phyloP scores from a whole-genome alignment of 495 filamentous ascomycete genomes.

The Cercophora newfieldiana region DNA sequence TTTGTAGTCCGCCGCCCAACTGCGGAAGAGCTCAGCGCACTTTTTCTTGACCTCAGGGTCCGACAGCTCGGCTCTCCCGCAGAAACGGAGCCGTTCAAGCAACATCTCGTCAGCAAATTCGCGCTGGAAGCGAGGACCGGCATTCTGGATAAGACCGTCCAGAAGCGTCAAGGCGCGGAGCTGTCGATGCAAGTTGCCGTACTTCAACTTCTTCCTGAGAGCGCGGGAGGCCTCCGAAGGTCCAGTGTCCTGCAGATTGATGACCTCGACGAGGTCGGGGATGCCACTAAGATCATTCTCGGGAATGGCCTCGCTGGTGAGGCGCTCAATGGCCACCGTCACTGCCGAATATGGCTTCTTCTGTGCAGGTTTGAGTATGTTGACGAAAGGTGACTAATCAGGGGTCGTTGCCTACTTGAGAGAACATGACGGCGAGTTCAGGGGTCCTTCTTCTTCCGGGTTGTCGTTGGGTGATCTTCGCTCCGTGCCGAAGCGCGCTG shows the following conservation, averaged over 20 bases:
- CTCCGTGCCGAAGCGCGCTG: background rate
- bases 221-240: conserved; percentile 90
- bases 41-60: conserved; percentile 84
- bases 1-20: conserved; percentile 86
- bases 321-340: conserved; percentile 88
- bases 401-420: conserved; percentile 34
- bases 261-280: conserved; percentile 88
- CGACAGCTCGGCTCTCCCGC: conserved; percentile 79
- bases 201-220: conserved; percentile 97
- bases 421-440: conserved; percentile 38
- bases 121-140: conserved; percentile 83
- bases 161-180: conserved; percentile 87
- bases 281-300: conserved; percentile 91
- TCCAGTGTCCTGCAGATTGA: conserved; percentile 84
- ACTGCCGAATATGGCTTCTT: conserved; percentile 94
- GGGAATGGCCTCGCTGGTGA: conserved; percentile 86
- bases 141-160: conserved; percentile 93
- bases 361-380: conserved; percentile 42
- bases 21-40: conserved; percentile 78
- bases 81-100: conserved; percentile 86
- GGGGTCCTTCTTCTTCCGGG: background rate
- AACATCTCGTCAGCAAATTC: conserved; percentile 89
- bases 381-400: background rate
- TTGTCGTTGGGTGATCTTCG: background rate
- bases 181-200: conserved; percentile 89